These are phyloP conservation scores for Paecilomyces niveus DNA, from an alignment of 2,329 filamentous ascomycete genomes.

Conservation along the genomic window DNA sequence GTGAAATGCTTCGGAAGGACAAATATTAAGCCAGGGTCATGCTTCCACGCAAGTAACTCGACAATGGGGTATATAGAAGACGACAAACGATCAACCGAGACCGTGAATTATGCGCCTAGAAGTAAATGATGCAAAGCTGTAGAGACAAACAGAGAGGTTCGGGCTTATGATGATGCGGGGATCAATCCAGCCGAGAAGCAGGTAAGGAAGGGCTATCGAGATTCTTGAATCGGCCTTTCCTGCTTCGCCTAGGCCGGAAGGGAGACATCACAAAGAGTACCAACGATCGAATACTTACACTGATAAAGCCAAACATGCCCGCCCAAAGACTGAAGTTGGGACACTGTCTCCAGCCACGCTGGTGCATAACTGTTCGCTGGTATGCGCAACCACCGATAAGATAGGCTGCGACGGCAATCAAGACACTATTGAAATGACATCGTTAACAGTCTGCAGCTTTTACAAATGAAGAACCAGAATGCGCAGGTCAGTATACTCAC, in stretches of 20 bases:
- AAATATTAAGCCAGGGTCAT: neutral
- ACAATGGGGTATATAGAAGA: neutral
- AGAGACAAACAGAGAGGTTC: neutral
- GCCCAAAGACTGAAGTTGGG: slow-evolving; percentile 94
- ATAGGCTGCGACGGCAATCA: slow-evolving; percentile 77
- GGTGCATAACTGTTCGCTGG: slow-evolving; percentile 88
- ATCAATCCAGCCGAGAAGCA: slow-evolving; percentile 29
- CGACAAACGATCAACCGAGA: neutral
- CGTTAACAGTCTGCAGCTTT: slow-evolving; percentile 8
- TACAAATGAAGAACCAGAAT: neutral
- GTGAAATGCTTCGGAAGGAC: neutral
- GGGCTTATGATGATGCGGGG: neutral
- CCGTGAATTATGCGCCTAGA: neutral
- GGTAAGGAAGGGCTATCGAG: slow-evolving; percentile 18
- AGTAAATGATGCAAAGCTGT: neutral
- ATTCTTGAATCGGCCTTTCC: slow-evolving; percentile 12
- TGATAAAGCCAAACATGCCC: slow-evolving; percentile 74
- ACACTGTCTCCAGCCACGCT: slow-evolving; percentile 88
- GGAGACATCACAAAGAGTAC: slow-evolving; percentile 24
- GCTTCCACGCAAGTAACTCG: neutral
- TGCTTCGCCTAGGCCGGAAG: slow-evolving; percentile 18
- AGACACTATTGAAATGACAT: slow-evolving; percentile 26
- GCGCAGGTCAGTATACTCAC: slow-evolving; percentile 42
- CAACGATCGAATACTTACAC: slow-evolving; percentile 53
- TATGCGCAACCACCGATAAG: slow-evolving; percentile 90